Evolutionary conservation across 1,284 basidiomycete genomes (phyloP).

Genomic region (Ustilago shanxiensis): DNA sequence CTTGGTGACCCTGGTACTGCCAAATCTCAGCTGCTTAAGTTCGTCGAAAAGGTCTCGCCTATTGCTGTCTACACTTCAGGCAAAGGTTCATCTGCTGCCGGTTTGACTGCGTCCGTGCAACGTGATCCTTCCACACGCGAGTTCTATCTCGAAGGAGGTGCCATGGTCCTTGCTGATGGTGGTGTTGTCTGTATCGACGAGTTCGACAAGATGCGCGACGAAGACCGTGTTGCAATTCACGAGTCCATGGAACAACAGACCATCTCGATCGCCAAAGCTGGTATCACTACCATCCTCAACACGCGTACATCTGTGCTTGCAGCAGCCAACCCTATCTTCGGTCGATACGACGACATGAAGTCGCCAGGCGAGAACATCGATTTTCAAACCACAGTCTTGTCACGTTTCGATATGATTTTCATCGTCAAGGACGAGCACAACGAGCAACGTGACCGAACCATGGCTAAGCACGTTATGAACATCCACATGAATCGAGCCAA

Average conservation of each 20-base stretch:
- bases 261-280: slow-evolving; percentile 98
- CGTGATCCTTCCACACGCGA: slow-evolving; percentile 91
- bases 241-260: slow-evolving; percentile 99
- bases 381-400: slow-evolving; percentile 98
- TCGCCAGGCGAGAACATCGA: slow-evolving; percentile 99
- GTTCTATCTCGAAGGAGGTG: slow-evolving; percentile 98
- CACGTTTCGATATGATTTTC: slow-evolving; percentile 99
- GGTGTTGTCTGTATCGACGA: slow-evolving; percentile 99
- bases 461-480: slow-evolving; percentile 98
- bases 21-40: slow-evolving; percentile 96
- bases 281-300: slow-evolving; percentile 98
- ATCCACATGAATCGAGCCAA: slow-evolving; percentile 94
- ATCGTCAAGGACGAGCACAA: slow-evolving; percentile 99
- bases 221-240: slow-evolving; percentile 98
- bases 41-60: slow-evolving; percentile 97
- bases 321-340: slow-evolving; percentile 98
- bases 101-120: slow-evolving; percentile 97
- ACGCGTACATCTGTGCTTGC: slow-evolving; percentile 95
- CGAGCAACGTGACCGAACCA: slow-evolving; percentile 90
- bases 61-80: slow-evolving; percentile 98
- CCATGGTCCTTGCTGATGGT: slow-evolving; percentile 98
- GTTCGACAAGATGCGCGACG: slow-evolving; percentile 99
- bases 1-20: slow-evolving; percentile 98
- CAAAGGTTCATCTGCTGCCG: slow-evolving; percentile 96
- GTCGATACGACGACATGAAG: slow-evolving; percentile 96